phyloP scores from a whole-genome alignment of 257 asterid species.

The Paulownia fortunei region DNA sequence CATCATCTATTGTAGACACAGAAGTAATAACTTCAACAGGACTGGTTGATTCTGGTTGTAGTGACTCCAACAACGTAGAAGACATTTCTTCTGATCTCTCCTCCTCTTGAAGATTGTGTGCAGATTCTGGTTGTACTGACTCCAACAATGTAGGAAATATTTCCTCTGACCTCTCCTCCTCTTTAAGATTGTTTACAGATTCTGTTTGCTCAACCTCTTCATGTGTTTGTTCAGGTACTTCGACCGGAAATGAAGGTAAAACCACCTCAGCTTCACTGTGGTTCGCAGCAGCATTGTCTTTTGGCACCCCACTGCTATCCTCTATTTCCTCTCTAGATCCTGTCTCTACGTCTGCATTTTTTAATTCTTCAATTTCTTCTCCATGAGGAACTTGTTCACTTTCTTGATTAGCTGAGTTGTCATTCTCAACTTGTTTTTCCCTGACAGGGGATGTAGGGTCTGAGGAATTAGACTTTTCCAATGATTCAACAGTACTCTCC shows the following conservation, averaged over 20 bases:
- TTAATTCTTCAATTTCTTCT: conserved; percentile 50
- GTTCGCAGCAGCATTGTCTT: conserved; percentile 43
- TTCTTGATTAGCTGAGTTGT: conserved; percentile 39
- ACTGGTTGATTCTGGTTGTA: conserved; percentile 46
- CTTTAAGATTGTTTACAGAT: conserved; percentile 42
- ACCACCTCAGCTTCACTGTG: conserved; percentile 46
- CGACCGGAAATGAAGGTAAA: conserved; percentile 39
- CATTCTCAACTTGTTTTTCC: conserved; percentile 44
- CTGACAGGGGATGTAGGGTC: conserved; percentile 39
- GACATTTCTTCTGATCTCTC: conserved; percentile 41
- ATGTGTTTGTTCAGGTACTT: conserved; percentile 47
- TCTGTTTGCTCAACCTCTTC: conserved; percentile 54
- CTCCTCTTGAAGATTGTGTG: conserved; percentile 36
- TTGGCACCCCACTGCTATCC: conserved; percentile 41
- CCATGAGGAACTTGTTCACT: conserved; percentile 41
- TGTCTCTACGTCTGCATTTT: conserved; percentile 44
- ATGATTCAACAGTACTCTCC: conserved; percentile 51
- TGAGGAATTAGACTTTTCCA: conserved; percentile 46
- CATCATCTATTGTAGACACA: conserved; percentile 37
- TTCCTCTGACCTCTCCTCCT: conserved; percentile 44
- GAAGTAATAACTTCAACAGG: conserved; percentile 39
- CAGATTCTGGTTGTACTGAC: conserved; percentile 42
- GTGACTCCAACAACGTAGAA: conserved; percentile 42
- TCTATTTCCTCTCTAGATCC: conserved; percentile 46
- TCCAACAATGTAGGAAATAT: conserved; percentile 42